Evolutionary conservation across 2,329 filamentous ascomycete genomes (phyloP).

Genomic region (Phaeophleospora eucalypticola): DNA sequence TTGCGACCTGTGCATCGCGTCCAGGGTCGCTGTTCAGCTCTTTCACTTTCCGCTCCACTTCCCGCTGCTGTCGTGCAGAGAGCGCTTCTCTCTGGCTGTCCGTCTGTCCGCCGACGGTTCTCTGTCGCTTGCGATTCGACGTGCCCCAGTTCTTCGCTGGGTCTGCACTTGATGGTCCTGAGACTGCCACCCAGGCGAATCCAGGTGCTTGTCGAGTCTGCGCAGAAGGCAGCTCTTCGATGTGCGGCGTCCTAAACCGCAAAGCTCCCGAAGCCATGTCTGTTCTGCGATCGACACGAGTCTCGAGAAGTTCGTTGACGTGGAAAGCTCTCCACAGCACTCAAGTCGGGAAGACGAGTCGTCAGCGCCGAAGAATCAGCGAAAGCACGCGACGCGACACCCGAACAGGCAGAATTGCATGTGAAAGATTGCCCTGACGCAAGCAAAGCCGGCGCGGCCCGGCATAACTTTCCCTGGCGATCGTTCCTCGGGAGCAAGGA

Average conservation of each 20-base stretch:
- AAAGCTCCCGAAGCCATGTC: conserved; percentile 16
- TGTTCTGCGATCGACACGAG: neutral
- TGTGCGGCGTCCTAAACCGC: conserved; percentile 57
- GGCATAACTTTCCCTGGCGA: too few relatives aligned
- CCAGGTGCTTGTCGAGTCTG: conserved; percentile 68
- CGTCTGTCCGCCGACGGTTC: conserved; percentile 42
- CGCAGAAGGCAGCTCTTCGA: conserved; percentile 73
- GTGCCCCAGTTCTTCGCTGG: conserved; percentile 46
- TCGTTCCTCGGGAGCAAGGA: too few relatives aligned
- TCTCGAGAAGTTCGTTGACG: neutral
- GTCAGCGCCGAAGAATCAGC: neutral
- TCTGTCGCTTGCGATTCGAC: conserved; percentile 63
- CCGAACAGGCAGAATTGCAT: too few relatives aligned
- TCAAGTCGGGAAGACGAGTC: neutral
- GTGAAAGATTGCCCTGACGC: too few relatives aligned
- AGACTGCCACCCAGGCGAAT: conserved; percentile 88
- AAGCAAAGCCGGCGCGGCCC: too few relatives aligned
- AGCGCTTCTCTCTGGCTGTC: conserved; percentile 55
- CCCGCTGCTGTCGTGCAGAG: conserved; percentile 76
- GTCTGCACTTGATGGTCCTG: conserved; percentile 48
- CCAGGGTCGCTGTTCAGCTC: conserved; percentile 72
- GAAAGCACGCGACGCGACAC: neutral
- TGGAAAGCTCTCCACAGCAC: neutral
- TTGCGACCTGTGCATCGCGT: conserved; percentile 57
- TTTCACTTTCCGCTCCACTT: conserved; percentile 74